These are phyloP conservation scores for Triticum monococcum DNA, from an alignment of 176 grass and related monocot species.

Conservation along the genomic window DNA sequence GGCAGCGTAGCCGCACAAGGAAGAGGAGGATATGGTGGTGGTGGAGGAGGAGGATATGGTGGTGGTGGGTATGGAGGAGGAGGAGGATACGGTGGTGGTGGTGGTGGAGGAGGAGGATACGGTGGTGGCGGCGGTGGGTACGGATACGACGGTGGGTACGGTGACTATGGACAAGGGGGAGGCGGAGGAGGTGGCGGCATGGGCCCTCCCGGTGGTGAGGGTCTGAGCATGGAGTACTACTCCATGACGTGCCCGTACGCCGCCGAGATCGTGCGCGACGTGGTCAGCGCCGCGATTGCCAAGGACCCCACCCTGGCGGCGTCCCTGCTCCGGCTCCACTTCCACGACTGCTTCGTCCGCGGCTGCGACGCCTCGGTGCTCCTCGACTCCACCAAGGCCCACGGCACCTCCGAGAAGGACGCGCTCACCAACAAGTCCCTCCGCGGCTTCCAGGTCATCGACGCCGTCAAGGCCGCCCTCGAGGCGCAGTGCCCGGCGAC, in stretches of 20 bases:
- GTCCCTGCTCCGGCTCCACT: conserved; percentile 76
- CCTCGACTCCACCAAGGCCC: background rate
- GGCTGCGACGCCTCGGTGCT: background rate
- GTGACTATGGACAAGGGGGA: background rate
- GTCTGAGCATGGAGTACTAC: background rate
- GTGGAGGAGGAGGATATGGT: too few species aligned
- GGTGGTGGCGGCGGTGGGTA: background rate
- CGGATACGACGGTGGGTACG: background rate
- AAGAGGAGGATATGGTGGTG: background rate
- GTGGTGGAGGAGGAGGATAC: background rate
- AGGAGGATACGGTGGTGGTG: too few species aligned
- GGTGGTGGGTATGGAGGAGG: background rate
- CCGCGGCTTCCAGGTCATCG: conserved; percentile 7
- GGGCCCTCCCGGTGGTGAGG: too few species aligned
- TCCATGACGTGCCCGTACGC: background rate
- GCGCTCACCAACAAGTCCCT: background rate
- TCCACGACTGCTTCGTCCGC: conserved; percentile 85
- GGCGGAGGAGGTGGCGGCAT: too few species aligned
- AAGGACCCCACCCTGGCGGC: conserved; percentile 6
- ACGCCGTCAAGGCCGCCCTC: conserved; percentile 1
- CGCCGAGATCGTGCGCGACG: background rate
- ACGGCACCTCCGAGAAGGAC: conserved; percentile 3
- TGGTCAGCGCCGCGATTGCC: background rate
- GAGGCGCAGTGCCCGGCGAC: conserved; percentile 6
- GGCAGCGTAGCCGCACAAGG: background rate